phyloP scores from a whole-genome alignment of 2,329 filamentous ascomycete species.

The Scedosporium dehoogii region DNA sequence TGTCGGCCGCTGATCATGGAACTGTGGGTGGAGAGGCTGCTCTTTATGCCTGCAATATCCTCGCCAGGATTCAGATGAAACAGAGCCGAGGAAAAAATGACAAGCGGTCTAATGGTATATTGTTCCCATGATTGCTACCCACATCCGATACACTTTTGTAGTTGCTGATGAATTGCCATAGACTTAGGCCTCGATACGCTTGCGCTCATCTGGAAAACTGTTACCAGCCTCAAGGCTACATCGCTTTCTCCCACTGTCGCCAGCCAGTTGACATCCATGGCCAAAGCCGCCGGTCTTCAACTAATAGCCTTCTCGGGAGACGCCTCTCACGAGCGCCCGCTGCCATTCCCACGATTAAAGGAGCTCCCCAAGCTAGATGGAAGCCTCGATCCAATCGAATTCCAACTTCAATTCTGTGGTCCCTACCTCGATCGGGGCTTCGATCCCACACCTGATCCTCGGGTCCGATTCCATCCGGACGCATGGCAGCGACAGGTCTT shows the following conservation, averaged over 20 bases:
- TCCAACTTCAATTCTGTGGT: slow-evolving; percentile 59
- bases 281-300: too few relatives aligned
- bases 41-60: slow-evolving; percentile 22
- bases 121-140: too few relatives aligned
- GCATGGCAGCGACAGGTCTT: slow-evolving; percentile 67
- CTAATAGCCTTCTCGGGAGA: too few relatives aligned
- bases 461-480: slow-evolving; percentile 64
- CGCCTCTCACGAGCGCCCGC: too few relatives aligned
- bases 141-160: too few relatives aligned
- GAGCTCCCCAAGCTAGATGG: slow-evolving; percentile 6
- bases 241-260: too few relatives aligned
- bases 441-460: slow-evolving; percentile 55
- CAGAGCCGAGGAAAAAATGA: background rate
- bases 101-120: background rate
- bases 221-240: too few relatives aligned
- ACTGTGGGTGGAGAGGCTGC: slow-evolving; percentile 21
- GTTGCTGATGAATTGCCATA: too few relatives aligned
- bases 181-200: too few relatives aligned
- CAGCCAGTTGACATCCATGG: too few relatives aligned
- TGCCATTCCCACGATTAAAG: too few relatives aligned
- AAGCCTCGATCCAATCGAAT: slow-evolving; percentile 27
- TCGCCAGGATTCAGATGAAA: slow-evolving; percentile 11
- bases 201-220: too few relatives aligned
- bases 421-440: slow-evolving; percentile 69
- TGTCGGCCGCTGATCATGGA: slow-evolving; percentile 23